phyloP scores from a whole-genome alignment of 2,329 filamentous ascomycete genomes.

The Basipetospora sp. region DNA sequence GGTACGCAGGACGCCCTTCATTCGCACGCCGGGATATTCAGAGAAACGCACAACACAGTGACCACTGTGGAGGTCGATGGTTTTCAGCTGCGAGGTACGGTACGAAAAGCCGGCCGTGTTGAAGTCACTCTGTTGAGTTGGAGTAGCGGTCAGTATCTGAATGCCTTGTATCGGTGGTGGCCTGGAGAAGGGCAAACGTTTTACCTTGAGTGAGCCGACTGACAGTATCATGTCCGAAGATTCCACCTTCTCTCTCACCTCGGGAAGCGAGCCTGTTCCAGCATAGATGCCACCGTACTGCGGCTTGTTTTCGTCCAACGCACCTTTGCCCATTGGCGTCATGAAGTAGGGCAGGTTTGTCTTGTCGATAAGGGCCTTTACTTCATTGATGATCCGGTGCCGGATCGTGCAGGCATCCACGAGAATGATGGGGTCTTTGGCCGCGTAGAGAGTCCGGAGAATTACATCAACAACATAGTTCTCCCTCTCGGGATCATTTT shows the following conservation, averaged over 20 bases:
- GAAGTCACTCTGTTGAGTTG: conserved; percentile 52
- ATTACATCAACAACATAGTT: conserved; percentile 72
- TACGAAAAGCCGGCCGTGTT: conserved; percentile 76
- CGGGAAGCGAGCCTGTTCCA: conserved; percentile 55
- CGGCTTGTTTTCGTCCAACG: conserved; percentile 60
- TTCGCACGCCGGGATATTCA: conserved; percentile 61
- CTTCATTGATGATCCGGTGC: conserved; percentile 57
- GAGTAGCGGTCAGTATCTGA: background rate
- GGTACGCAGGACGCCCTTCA: conserved; percentile 64
- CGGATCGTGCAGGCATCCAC: conserved; percentile 74
- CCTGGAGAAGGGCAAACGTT: background rate
- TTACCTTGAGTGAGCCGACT: conserved; percentile 47
- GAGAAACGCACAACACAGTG: conserved; percentile 62
- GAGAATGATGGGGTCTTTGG: conserved; percentile 62
- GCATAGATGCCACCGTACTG: conserved; percentile 76
- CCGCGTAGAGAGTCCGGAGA: conserved; percentile 55
- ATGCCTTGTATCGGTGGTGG: too few species aligned
- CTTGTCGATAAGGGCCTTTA: conserved; percentile 57
- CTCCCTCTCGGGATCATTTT: conserved; percentile 57
- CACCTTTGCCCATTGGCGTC: conserved; percentile 81
- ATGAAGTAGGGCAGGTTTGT: conserved; percentile 69
- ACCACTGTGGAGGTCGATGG: conserved; percentile 68
- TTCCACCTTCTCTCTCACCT: conserved; percentile 50
- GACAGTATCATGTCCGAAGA: conserved; percentile 55
- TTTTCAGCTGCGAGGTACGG: conserved; percentile 58